A percentile compares a stretch with the other conserved stretches of the same genome.
phyloP scores from a whole-genome alignment of 2,329 filamentous ascomycete genomes.

The Aspergillus fructus region DNA sequence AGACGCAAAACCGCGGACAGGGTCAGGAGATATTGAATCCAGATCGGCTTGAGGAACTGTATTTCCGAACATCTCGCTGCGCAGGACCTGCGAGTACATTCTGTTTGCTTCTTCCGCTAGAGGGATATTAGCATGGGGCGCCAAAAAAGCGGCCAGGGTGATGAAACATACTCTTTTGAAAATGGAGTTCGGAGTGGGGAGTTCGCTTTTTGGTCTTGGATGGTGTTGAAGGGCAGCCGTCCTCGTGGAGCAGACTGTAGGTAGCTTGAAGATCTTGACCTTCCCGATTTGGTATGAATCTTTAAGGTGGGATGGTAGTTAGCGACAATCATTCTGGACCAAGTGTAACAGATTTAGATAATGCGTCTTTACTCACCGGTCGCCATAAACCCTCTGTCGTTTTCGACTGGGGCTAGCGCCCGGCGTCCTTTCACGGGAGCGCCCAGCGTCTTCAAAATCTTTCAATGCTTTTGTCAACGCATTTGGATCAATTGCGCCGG shows the following conservation, averaged over 20 bases:
- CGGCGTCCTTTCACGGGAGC: conserved; percentile 61
- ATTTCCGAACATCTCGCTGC: conserved; percentile 88
- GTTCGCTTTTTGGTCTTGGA: conserved; percentile 81
- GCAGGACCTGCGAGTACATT: conserved; percentile 83
- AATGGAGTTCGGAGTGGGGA: conserved; percentile 86
- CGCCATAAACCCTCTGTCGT: conserved; percentile 65
- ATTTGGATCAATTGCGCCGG: conserved; percentile 59
- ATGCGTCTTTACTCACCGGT: conserved; percentile 49
- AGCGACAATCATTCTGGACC: background rate
- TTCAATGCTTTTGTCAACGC: conserved; percentile 62
- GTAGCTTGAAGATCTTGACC: conserved; percentile 92
- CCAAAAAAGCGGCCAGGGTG: background rate
- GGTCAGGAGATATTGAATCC: conserved; percentile 62
- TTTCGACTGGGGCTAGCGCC: conserved; percentile 67
- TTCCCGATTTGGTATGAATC: conserved; percentile 92
- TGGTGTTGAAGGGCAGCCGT: conserved; percentile 87
- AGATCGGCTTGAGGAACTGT: conserved; percentile 80
- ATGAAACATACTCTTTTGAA: conserved; percentile 74
- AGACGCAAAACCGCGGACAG: conserved; percentile 44
- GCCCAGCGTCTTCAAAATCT: conserved; percentile 61
- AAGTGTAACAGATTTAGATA: background rate
- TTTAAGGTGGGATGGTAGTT: conserved; percentile 38
- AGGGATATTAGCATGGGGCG: conserved; percentile 9
- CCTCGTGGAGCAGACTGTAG: conserved; percentile 87
- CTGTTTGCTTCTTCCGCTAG: conserved; percentile 88